phyloP scores from a whole-genome alignment of 306 rosid genomes.

The Mimosa pudica region DNA sequence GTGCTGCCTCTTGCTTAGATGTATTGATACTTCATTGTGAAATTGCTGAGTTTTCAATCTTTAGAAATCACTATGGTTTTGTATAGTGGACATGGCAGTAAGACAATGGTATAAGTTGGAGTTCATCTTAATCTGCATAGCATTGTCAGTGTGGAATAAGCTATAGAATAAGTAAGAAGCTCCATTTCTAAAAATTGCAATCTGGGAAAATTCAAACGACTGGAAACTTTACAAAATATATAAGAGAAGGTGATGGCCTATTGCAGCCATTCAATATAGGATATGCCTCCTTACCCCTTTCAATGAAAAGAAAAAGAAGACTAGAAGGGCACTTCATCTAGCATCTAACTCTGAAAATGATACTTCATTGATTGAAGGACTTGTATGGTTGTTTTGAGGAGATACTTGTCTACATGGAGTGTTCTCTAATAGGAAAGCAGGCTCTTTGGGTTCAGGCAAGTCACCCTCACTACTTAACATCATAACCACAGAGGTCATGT shows the following conservation, averaged over 20 bases:
- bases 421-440: conserved; percentile 10
- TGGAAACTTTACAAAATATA: too few relatives aligned
- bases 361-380: conserved; percentile 26
- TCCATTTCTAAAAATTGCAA: too few relatives aligned
- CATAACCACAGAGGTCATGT: conserved; percentile 46
- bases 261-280: too few relatives aligned
- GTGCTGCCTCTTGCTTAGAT: background rate
- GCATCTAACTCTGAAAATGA: conserved; percentile 14
- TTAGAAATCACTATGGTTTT: conserved; percentile 24
- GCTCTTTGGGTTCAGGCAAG: conserved; percentile 48
- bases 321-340: background rate
- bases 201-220: too few relatives aligned
- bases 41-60: background rate
- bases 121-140: conserved; percentile 66
- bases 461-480: conserved; percentile 42
- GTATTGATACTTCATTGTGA: background rate
- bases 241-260: too few relatives aligned
- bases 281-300: too few relatives aligned
- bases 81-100: conserved; percentile 93
- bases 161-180: too few relatives aligned
- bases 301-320: too few relatives aligned
- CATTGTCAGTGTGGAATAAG: conserved; percentile 87
- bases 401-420: background rate
- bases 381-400: background rate
- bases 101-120: conserved; percentile 67